Conservation (phyloP, 352 stramenopile species). For the Pythium brassicae region DNA sequence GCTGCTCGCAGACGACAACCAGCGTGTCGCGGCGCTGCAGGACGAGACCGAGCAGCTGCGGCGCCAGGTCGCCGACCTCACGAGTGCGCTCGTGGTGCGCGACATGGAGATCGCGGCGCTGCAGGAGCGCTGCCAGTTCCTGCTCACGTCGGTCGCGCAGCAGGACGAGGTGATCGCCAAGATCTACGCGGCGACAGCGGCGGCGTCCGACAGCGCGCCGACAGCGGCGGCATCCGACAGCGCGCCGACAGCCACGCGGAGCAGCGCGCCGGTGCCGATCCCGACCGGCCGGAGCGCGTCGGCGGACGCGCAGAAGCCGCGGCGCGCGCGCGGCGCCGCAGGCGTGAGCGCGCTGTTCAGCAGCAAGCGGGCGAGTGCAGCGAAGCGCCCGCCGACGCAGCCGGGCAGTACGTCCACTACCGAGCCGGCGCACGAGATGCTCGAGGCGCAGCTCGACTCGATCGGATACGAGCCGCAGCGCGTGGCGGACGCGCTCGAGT, state of each 20-base stretch:
- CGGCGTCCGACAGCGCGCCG: conserved; percentile 22
- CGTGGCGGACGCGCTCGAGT: conserved; percentile 31
- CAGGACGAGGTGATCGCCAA: conserved; percentile 77
- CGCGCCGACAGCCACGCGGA: too few species aligned
- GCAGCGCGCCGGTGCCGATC: conserved; percentile 1
- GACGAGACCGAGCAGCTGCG: conserved; percentile 47
- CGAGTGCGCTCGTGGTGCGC: conserved; percentile 56
- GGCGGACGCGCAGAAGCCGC: conserved; percentile 6
- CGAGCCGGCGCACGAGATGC: conserved; percentile 36
- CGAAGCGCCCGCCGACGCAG: not conserved
- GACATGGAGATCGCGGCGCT: conserved; percentile 72
- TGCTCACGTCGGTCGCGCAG: conserved; percentile 59
- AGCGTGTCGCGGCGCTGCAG: conserved; percentile 25
- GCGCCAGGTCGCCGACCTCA: conserved; percentile 55
- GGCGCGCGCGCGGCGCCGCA: not conserved
- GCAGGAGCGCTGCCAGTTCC: conserved; percentile 56
- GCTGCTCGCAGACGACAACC: conserved; percentile 12
- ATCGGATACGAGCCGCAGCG: conserved; percentile 42
- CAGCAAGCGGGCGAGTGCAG: not conserved
- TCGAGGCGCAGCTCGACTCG: conserved; percentile 39
- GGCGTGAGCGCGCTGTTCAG: conserved; percentile 1
- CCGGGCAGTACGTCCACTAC: conserved; percentile 3
- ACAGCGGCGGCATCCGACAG: conserved; percentile 10
- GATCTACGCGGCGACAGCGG: conserved; percentile 49
- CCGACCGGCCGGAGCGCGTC: not conserved